Evolutionary conservation across 192 early-diverging fungal species (phyloP), one percentile per base, ranked within the genome.

Genomic region (Gaertneriomyces sp.): DNA sequence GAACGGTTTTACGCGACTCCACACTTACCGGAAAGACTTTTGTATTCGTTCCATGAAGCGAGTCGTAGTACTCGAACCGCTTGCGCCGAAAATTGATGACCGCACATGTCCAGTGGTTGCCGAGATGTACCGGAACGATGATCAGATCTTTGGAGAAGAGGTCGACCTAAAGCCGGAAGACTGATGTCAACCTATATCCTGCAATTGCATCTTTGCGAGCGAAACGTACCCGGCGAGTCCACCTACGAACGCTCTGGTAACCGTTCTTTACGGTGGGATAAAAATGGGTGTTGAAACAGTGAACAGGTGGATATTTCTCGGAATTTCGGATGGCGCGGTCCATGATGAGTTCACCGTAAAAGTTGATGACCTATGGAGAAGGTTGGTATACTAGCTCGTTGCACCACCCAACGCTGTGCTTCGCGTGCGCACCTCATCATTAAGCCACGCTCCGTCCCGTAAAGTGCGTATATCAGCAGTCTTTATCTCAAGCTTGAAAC

Each of bases 271-370:
- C 71, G 6, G 79, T 89, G 43, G 83, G 71, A 73, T 85, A 96
- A 73, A 98, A 98, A 67, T 93, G 94, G 0, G 93, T 93, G 73
- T 90, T 98, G 72, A 95, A 98, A 39, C 85, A 85, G 65, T 95
- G 91, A 1, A 49, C 17, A 17, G 11, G 12, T 0, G 91, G 91
- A 42, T 86, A 57, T 17, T 49, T 55, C 0, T 60, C 45, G 5
- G 76, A 9, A 41, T 71, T 65, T 17, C 74, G 67, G 45, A 82
- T 80, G 11, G 87, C 67, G 9, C 96, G 83, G 0, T 81, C 74
- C 63, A 88, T 82, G 11, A 94, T 79, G 47, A 98, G 73, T 46
- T 88, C 78, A 62, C 89, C 84, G 72, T 95, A 98, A 74, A 90
- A 93, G 70, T 98, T 96, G 73, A 98, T 95, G 17, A 89, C 75